These are phyloP conservation scores for Apiotrichum gamsii DNA, from an alignment of 1,284 basidiomycete species.

Conservation along the genomic window DNA sequence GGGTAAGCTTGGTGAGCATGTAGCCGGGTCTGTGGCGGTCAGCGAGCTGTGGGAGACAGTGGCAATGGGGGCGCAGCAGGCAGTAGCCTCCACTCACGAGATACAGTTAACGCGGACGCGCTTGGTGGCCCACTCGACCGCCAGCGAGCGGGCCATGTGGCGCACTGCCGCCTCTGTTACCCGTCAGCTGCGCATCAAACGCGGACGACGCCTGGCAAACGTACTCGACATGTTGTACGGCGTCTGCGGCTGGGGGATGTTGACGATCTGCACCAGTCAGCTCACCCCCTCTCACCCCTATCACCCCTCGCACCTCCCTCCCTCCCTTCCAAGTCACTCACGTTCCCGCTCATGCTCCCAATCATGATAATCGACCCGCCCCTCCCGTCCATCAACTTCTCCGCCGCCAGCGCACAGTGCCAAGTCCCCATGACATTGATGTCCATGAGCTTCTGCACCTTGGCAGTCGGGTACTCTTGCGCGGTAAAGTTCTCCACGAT, in stretches of 20 bases:
- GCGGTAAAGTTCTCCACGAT: constrained; percentile 90
- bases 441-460: constrained; percentile 75
- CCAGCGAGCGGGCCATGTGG: constrained; percentile 53
- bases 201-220: constrained; percentile 5
- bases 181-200: constrained; percentile 1
- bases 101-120: constrained; percentile 53
- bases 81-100: constrained; percentile 19
- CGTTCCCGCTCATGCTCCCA: constrained; percentile 82
- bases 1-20: constrained; percentile 81
- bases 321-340: too few relatives aligned
- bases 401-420: constrained; percentile 89
- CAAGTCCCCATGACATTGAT: constrained; percentile 82
- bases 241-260: constrained; percentile 82
- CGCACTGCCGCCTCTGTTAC: constrained; percentile 45
- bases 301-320: constrained; percentile 8
- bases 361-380: constrained; percentile 77
- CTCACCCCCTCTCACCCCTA: too few relatives aligned
- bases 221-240: constrained; percentile 88
- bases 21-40: constrained; percentile 66
- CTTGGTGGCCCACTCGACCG: constrained; percentile 54
- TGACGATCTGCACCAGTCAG: constrained; percentile 60
- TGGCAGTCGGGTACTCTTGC: constrained; percentile 79
- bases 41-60: not conserved
- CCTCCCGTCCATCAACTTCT: constrained; percentile 56
- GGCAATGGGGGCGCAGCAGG: too few relatives aligned